Evolutionary conservation across 2,329 filamentous ascomycete species (phyloP), one percentile per base, ranked within the genome.

Genomic region (Ophiostoma novo-ulmi): DNA sequence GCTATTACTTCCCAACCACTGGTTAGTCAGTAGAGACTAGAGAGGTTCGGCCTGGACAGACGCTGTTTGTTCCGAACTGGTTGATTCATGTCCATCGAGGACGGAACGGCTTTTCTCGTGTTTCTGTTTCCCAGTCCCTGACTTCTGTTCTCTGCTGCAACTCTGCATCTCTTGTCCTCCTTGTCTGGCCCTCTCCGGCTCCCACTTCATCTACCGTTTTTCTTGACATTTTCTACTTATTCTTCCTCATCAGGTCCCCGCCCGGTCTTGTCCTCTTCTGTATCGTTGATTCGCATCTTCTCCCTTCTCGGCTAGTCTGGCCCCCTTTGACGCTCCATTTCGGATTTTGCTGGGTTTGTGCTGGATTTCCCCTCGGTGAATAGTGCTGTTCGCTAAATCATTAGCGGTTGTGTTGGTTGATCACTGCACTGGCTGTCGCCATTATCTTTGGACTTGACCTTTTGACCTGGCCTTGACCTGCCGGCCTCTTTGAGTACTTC

Each of bases 121-220:
- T 48, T 48, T 48, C 44, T 48, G 44, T 48, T 48, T 48, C 44
- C n/a, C 44, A 48, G 44, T 48, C 44, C 44, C 44, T 48, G 44
- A 20, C 10, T 48, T 48, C 5, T 48, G 44, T 3, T 58, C 52
- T 58, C 44, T 48, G 8, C 52, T 14, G 11, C 20, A 13, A 58
- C 52, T 10, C 52, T 58, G 8, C 52, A 58, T 22, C n/a, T 5
- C 22, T 2, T 26, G n/a, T 6, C 14, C 22, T 22, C 8, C 52
- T 58, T 10, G 20, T 55, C 41, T 48, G 44, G 44, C 44, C 44
- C 44, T n/a, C 44, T 48, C 44, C 44, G 52, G 52, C 17, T 26
- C 11, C 52, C 52, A 58, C 52, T 58, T 58, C 22, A 58, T 58
- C 52, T 58, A 58, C 52, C 52, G 52, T 58, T 48, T 14, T n/a